Base-by-base conservation (phyloP, 495 filamentous ascomycete species). In the Penicillium bialowiezense region DNA sequence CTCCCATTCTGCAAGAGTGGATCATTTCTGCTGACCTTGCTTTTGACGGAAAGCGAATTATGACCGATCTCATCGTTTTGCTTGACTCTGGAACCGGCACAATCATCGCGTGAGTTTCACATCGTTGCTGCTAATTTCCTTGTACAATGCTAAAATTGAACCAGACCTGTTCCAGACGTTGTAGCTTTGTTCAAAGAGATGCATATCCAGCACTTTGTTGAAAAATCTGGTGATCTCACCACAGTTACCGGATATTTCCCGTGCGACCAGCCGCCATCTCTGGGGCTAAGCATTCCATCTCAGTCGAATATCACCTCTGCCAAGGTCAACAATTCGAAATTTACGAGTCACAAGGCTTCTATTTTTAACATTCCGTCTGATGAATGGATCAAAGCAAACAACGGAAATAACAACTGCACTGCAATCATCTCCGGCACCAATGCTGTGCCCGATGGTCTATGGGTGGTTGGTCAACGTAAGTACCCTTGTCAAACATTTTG, bases 341-440 rank as follows among this genome's bases (percentile, higher is more conserved):
- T 44, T 1, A 18, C 31, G n/a, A 52, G 41, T 41, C 21, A 23
- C 15, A 28, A 33, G 24, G 19, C 31, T 28, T 10, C 18, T 3
- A 24, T 48, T 26, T 53, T 53, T 31, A 48, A 53, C 20, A 31
- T 53, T 24, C 24, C 21, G 4, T 24, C 10, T 8, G 37, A 42
- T 6, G 18, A 46, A 23, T 53, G 50, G 50, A 37, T 43, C 37
- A 26, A 31, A 3, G 31, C 36, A 4, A 37, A 53, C 23, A 53
- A 53, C 24, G 50, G 50, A 33, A 40, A 53, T 29, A 53, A 53
- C 33, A 53, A 53, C 18, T 53, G 50, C 23, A 48, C 50, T 9
- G 50, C 50, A 7, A 14, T 48, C 9, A n/a, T 53, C 2, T 53
- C 43, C 7, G 50, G 50, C 5, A 41, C 33, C 9, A 41, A 8